phyloP scores from a whole-genome alignment of 2,329 filamentous ascomycete species.

The Stromatinia cepivora region DNA sequence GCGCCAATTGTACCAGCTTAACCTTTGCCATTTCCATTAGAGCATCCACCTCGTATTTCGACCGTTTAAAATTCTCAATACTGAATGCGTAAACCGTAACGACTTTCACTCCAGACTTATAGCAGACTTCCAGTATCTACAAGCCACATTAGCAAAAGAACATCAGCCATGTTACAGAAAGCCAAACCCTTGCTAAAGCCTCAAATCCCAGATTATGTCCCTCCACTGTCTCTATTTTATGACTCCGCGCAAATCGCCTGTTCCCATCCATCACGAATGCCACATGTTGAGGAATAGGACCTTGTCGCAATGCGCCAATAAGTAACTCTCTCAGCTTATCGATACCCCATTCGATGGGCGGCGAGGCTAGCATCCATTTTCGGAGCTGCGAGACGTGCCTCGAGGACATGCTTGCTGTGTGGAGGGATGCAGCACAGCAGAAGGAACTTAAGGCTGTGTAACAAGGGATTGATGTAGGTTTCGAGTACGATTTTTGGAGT shows the following conservation, averaged over 20 bases:
- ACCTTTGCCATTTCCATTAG: constrained; percentile 98
- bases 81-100: constrained; percentile 98
- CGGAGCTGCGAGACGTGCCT: constrained; percentile 62
- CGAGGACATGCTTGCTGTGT: constrained; percentile 44
- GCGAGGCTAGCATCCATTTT: constrained; percentile 81
- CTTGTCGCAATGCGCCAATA: constrained; percentile 85
- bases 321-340: constrained; percentile 77
- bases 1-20: constrained; percentile 85
- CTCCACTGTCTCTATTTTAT: constrained; percentile 94
- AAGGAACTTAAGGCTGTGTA: constrained; percentile 1
- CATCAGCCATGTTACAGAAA: background rate
- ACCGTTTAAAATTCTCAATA: constrained; percentile 98
- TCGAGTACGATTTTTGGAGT: background rate
- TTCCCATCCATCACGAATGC: constrained; percentile 99
- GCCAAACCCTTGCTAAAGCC: constrained; percentile 76
- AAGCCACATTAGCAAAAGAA: constrained; percentile 25
- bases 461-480: constrained; percentile 1
- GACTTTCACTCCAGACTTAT: constrained; percentile 93
- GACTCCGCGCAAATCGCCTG: constrained; percentile 82
- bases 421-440: background rate
- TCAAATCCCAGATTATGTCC: constrained; percentile 96
- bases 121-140: constrained; percentile 93
- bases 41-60: constrained; percentile 93
- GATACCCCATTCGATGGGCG: constrained; percentile 88
- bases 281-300: constrained; percentile 89